Base-by-base conservation (phyloP, 2,329 filamentous ascomycete genomes). In the Anisogramma anomala region DNA sequence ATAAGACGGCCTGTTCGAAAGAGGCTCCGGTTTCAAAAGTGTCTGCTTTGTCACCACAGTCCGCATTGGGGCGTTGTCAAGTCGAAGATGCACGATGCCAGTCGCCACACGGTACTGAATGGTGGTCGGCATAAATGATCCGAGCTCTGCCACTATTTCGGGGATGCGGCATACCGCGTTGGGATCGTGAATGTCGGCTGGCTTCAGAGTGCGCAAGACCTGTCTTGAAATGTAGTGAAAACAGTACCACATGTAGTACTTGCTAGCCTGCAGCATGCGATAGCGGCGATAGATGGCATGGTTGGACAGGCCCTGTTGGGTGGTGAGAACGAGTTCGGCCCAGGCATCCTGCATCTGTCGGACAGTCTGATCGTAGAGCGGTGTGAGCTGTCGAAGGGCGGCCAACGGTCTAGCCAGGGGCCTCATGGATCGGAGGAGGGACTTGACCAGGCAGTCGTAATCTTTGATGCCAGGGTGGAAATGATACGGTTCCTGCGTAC, bases 401-500 rank as follows among this genome's bases (percentile, higher is more conserved):
- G 46, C 45, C 1, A 61, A 26, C n/a, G 54, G 48, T 6, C 41
- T 36, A 18, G 33, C 20, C 8, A 48, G 25, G 11, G 34, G 20
- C 6, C 25, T 30, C 20, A 42, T 15, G 13, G 44, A 49, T 5
- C 38, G 36, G 40, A 71, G 55, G 26, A 67, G 58, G 1, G 56
- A 50, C 36, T 64, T 63, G 53, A 67, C 53, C 47, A 64, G 57
- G 33, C 63, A 51, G 50, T 66, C 59, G 55, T 72, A 72, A 57
- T 81, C 71, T 11, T 68, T 59, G 45, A 83, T 67, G 0, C 64
- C 71, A 0, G 79, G 77, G 6, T 60, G 49, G 35, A 79, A 55
- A 41, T 68, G 66, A 59, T 77, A 74, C 0, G 74, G 74, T n/a
- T 61, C 55, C 3, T 66, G 62, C 0, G 63, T 74, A 72, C 85